Percentiles rank a stretch among this genome's conserved stretches.
Evolutionary conservation across 495 filamentous ascomycete genomes (phyloP).

Genomic region (Xylaria sp.): DNA sequence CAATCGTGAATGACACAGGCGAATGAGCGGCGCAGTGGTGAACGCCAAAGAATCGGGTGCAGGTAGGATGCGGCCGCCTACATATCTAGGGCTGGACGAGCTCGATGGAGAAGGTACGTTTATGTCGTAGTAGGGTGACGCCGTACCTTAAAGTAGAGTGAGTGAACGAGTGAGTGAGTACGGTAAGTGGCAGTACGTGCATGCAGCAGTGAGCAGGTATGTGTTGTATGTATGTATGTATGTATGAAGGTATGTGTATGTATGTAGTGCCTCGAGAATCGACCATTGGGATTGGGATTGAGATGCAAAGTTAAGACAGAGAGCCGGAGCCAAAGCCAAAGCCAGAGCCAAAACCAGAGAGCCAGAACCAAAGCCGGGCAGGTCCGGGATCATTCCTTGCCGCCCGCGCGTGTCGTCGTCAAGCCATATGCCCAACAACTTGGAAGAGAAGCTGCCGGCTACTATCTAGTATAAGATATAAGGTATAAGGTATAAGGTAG

Average conservation of each 20-base stretch:
- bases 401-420: constrained; percentile 17
- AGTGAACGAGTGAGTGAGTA: too few relatives aligned
- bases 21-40: constrained; percentile 16
- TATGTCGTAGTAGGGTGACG: constrained; percentile 3
- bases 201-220: too few relatives aligned
- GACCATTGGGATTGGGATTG: constrained; percentile 11
- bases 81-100: constrained; percentile 26
- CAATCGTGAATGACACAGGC: constrained; percentile 19
- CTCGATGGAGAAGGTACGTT: constrained; percentile 11
- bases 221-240: too few relatives aligned
- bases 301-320: neutral
- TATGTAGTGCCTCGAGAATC: neutral
- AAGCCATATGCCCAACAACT: neutral
- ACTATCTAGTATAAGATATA: too few relatives aligned
- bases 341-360: too few relatives aligned
- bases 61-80: constrained; percentile 22
- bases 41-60: constrained; percentile 22
- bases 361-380: too few relatives aligned
- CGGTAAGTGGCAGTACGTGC: too few relatives aligned
- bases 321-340: too few relatives aligned
- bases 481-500: too few relatives aligned
- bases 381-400: constrained; percentile 9
- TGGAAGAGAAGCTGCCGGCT: constrained; percentile 12
- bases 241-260: too few relatives aligned
- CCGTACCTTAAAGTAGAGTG: constrained; percentile 16